Conservation (phyloP, 2,329 filamentous ascomycete species). For the Aspergillus tanneri region DNA sequence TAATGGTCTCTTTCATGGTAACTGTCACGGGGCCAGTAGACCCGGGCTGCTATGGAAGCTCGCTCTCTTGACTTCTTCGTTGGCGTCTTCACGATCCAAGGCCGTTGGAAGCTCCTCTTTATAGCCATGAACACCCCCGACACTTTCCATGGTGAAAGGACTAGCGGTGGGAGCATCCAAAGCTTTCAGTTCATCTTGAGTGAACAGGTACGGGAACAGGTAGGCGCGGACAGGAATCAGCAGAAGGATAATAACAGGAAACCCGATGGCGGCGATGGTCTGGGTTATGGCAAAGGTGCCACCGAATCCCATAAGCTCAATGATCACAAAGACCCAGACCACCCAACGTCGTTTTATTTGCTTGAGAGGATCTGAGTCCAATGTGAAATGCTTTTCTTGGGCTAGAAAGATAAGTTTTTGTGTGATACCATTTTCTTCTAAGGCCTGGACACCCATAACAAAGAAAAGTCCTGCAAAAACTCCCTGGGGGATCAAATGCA, state of each 20-base stretch:
- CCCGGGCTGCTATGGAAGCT: too few relatives aligned
- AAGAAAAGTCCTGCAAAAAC: conserved; percentile 81
- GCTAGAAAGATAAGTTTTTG: conserved; percentile 69
- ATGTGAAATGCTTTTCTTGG: conserved; percentile 63
- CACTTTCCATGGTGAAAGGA: conserved; percentile 72
- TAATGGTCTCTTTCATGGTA: too few relatives aligned
- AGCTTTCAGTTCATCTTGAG: conserved; percentile 57
- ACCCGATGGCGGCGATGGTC: conserved; percentile 78
- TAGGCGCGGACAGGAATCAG: conserved; percentile 66
- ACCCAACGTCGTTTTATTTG: conserved; percentile 60
- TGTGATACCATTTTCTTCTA: conserved; percentile 75
- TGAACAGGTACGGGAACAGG: conserved; percentile 63
- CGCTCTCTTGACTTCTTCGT: too few relatives aligned
- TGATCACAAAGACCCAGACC: conserved; percentile 69
- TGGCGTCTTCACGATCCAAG: too few relatives aligned
- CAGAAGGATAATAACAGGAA: conserved; percentile 70
- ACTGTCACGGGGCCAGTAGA: too few relatives aligned
- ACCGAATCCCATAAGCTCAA: conserved; percentile 69
- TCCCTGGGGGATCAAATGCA: conserved; percentile 76
- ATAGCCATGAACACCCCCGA: conserved; percentile 66
- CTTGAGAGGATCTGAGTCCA: conserved; percentile 58
- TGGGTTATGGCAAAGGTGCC: conserved; percentile 81
- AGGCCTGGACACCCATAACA: conserved; percentile 77
- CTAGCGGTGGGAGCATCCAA: conserved; percentile 75
- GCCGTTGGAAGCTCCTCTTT: too few relatives aligned